phyloP scores from a whole-genome alignment of 2,329 filamentous ascomycete species.

The Paradendryphiella salina region DNA sequence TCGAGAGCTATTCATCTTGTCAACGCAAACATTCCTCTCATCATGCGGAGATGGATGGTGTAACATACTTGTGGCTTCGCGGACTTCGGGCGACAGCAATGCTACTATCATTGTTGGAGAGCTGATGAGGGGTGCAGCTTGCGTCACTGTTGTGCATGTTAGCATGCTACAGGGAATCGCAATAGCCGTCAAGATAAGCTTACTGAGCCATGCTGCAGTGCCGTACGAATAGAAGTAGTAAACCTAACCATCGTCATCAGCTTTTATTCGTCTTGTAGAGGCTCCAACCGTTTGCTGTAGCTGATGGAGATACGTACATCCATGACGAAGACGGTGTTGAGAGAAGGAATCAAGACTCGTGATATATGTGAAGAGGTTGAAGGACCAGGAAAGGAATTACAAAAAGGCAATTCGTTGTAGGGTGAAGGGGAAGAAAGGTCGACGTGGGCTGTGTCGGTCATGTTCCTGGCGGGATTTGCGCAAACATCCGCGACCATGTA shows the following conservation, averaged over 20 bases:
- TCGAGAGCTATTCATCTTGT: slow-evolving; percentile 58
- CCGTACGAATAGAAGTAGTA: slow-evolving; percentile 51
- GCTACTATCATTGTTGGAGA: slow-evolving; percentile 65
- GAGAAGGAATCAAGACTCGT: not conserved
- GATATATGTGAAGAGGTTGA: not conserved
- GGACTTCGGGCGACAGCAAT: slow-evolving; percentile 61
- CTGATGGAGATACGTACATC: slow-evolving; percentile 5
- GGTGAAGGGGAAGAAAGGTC: slow-evolving; percentile 1
- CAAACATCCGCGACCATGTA: slow-evolving; percentile 11
- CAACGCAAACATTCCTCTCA: not conserved
- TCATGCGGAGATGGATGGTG: not conserved
- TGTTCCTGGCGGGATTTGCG: slow-evolving; percentile 13
- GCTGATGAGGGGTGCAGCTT: slow-evolving; percentile 59
- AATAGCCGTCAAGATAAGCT: not conserved
- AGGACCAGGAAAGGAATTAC: not conserved
- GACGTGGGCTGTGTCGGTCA: slow-evolving; percentile 4
- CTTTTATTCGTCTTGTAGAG: not conserved
- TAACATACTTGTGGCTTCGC: slow-evolving; percentile 57
- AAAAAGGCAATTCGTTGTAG: not conserved
- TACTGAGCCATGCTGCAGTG: slow-evolving; percentile 50
- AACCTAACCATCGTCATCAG: slow-evolving; percentile 40
- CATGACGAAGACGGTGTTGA: slow-evolving; percentile 1
- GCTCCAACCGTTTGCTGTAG: not conserved
- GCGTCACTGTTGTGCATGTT: slow-evolving; percentile 36
- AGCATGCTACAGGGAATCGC: slow-evolving; percentile 1